Percentiles rank a stretch among this genome's conserved stretches.
Conservation (phyloP, 495 filamentous ascomycete species). For the Podospora pseudoanserina region DNA sequence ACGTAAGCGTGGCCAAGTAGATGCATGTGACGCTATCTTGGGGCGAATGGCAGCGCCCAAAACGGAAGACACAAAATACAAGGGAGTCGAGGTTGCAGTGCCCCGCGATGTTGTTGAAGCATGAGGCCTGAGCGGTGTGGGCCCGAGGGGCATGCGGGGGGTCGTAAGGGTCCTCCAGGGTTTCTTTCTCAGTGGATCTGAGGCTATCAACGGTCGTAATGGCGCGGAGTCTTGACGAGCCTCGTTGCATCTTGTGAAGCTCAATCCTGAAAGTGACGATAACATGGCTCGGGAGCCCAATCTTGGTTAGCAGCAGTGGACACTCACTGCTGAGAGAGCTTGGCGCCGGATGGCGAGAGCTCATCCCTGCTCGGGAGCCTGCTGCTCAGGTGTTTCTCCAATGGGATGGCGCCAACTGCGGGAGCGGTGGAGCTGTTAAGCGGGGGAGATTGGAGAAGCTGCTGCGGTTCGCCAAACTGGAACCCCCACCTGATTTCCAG, state of each 20-base stretch:
- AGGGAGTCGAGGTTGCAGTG: background rate
- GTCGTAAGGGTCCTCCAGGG: background rate
- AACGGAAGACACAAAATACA: background rate
- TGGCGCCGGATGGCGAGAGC: background rate
- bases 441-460: slow-evolving; percentile 4
- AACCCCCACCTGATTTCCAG: slow-evolving; percentile 1
- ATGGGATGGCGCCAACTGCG: background rate
- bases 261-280: background rate
- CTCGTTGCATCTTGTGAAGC: background rate
- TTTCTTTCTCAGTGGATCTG: background rate
- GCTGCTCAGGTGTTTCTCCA: background rate
- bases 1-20: background rate
- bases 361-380: background rate
- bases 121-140: background rate
- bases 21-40: background rate
- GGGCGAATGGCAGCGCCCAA: background rate
- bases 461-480: background rate
- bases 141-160: too few relatives aligned
- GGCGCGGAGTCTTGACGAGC: background rate
- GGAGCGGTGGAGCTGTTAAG: background rate
- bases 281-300: background rate
- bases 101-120: background rate
- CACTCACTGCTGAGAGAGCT: background rate
- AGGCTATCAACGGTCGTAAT: background rate
- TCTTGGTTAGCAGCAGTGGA: background rate